These are phyloP conservation scores for Polychaeton citri DNA, from an alignment of 2,329 filamentous ascomycete genomes.

Conservation along the genomic window DNA sequence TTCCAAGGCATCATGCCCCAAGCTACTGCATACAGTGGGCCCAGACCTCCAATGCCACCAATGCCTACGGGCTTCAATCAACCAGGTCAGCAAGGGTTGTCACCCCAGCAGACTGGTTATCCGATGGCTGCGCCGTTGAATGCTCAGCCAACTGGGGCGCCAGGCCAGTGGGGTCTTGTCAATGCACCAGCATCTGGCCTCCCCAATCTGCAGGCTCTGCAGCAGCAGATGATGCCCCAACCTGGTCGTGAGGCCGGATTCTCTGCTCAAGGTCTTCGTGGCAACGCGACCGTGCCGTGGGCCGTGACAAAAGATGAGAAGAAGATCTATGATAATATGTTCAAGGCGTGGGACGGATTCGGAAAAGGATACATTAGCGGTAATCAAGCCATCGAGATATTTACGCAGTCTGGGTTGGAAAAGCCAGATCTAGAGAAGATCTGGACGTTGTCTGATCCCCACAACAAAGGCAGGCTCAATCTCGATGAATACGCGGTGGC, in stretches of 20 bases:
- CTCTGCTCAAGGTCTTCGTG: conserved; percentile 74
- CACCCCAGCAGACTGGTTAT: conserved; percentile 53
- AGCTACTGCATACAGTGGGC: conserved; percentile 66
- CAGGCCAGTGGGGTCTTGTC: conserved; percentile 96
- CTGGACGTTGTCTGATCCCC: conserved; percentile 88
- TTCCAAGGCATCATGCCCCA: conserved; percentile 51
- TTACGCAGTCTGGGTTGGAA: conserved; percentile 87
- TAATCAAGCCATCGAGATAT: conserved; percentile 89
- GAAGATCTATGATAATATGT: conserved; percentile 86
- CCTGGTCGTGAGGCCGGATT: conserved; percentile 78
- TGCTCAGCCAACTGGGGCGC: conserved; percentile 83
- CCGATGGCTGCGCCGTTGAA: conserved; percentile 56
- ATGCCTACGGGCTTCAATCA: conserved; percentile 66
- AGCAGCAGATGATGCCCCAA: conserved; percentile 95
- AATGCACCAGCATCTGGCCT: conserved; percentile 82
- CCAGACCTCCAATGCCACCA: conserved; percentile 63
- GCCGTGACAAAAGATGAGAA: conserved; percentile 98
- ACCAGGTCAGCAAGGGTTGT: conserved; percentile 33
- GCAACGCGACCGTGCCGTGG: conserved; percentile 95
- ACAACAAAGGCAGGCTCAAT: conserved; percentile 87
- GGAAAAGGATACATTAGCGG: conserved; percentile 85
- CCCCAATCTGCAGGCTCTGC: conserved; percentile 85
- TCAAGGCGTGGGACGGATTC: conserved; percentile 92
- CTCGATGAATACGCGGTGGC: conserved; percentile 96
- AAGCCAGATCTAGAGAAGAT: conserved; percentile 82